Evolutionary conservation across 1,139 yeast genomes (phyloP).

Genomic region (Debaryomyces subglobosus): DNA sequence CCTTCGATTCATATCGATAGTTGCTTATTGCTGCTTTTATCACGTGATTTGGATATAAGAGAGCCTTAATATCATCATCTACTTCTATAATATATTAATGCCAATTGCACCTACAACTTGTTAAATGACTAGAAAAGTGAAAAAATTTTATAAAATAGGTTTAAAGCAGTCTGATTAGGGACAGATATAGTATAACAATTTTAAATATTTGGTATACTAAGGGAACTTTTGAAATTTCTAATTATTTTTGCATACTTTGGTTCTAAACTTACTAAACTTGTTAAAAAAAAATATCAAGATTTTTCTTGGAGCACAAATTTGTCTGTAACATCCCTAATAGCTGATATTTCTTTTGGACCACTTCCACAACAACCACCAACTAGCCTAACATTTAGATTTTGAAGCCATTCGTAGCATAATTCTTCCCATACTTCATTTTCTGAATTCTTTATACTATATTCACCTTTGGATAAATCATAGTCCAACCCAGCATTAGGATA

Average conservation of each 20-base stretch:
- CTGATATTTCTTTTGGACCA: constrained; percentile 44
- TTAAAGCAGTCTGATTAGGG: too few species aligned
- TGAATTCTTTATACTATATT: constrained; percentile 12
- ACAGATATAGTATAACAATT: too few species aligned
- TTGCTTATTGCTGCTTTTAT: not conserved
- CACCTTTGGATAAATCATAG: constrained; percentile 19
- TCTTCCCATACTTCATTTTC: constrained; percentile 29
- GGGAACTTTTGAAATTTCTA: too few species aligned
- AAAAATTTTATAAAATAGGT: too few species aligned
- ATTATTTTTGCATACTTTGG: too few species aligned
- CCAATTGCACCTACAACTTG: too few species aligned
- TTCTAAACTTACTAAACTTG: not conserved
- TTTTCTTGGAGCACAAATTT: not conserved
- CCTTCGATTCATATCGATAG: not conserved
- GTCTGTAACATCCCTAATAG: not conserved
- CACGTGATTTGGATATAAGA: not conserved
- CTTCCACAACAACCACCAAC: constrained; percentile 67
- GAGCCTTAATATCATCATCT: too few species aligned
- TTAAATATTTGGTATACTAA: too few species aligned
- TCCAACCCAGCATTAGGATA: constrained; percentile 47
- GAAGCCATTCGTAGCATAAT: constrained; percentile 36
- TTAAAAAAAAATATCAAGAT: not conserved
- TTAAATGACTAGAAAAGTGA: too few species aligned
- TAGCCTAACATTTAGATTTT: constrained; percentile 30
- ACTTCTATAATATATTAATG: too few species aligned